Conservation (phyloP, 345 rosid genomes). For the Punica granatum region DNA sequence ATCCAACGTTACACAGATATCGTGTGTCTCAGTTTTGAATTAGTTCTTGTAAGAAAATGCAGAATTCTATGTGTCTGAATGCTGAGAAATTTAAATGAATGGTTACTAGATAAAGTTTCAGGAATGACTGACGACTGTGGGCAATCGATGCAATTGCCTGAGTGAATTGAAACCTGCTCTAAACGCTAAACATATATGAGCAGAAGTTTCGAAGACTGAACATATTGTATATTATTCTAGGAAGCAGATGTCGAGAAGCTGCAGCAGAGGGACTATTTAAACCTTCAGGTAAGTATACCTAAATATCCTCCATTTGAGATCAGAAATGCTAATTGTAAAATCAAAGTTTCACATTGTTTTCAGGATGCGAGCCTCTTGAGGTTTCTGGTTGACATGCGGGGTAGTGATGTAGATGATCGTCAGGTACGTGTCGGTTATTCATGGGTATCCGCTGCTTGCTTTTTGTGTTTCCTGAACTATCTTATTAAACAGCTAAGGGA, state of each 20-base stretch:
- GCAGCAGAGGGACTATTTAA: conserved; percentile 77
- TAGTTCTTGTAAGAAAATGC: neutral
- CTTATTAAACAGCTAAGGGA: conserved; percentile 62
- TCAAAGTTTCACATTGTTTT: conserved; percentile 15
- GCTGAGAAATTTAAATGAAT: neutral
- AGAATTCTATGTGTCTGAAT: neutral
- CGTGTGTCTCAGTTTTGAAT: neutral
- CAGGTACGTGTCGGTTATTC: conserved; percentile 37
- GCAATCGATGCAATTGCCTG: neutral
- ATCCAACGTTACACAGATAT: neutral
- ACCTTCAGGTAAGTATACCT: conserved; percentile 49
- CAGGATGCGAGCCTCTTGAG: conserved; percentile 94
- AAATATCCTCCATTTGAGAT: neutral
- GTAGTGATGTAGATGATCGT: conserved; percentile 75
- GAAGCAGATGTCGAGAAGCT: conserved; percentile 89
- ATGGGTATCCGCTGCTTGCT: neutral
- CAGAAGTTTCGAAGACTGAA: neutral
- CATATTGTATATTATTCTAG: conserved; percentile 20
- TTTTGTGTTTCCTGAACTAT: conserved; percentile 1
- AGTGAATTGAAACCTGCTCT: conserved; percentile 13
- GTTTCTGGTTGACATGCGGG: conserved; percentile 91
- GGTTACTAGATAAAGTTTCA: conserved; percentile 1
- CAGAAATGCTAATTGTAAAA: no score
- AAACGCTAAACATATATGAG: neutral
- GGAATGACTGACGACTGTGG: no score